Conservation (phyloP, 306 rosid genomes). For the Dalbergia cochinchinensis region DNA sequence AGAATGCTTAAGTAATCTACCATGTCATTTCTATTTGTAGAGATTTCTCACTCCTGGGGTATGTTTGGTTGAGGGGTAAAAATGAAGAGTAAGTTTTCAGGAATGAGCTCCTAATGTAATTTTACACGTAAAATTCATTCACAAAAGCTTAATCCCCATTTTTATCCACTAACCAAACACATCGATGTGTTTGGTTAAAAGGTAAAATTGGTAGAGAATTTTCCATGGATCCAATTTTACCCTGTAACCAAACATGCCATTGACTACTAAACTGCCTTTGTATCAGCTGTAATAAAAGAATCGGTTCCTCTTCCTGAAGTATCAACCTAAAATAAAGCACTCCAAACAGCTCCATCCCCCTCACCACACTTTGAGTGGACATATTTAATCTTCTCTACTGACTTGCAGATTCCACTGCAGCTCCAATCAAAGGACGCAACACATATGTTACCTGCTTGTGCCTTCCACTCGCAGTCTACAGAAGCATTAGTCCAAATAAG, state of each 20-base stretch:
- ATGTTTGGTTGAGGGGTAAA: too few species aligned
- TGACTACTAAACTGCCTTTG: slow-evolving; percentile 24
- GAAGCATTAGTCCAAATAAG: slow-evolving; percentile 32
- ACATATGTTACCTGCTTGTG: slow-evolving; percentile 90
- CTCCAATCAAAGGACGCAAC: slow-evolving; percentile 98
- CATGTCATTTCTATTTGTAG: slow-evolving; percentile 36
- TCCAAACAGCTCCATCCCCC: slow-evolving; percentile 92
- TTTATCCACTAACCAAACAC: too few species aligned
- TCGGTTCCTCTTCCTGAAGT: slow-evolving; percentile 5
- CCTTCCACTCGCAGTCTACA: slow-evolving; percentile 98
- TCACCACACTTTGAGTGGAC: slow-evolving; percentile 97
- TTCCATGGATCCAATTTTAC: too few species aligned
- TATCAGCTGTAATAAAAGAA: slow-evolving; percentile 31
- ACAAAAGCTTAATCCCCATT: too few species aligned
- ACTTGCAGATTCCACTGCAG: slow-evolving; percentile 98
- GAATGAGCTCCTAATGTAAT: too few species aligned
- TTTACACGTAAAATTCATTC: too few species aligned
- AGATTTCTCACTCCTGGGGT: slow-evolving; percentile 29
- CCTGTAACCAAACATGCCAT: background rate
- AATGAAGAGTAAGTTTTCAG: too few species aligned
- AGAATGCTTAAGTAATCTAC: slow-evolving; percentile 8
- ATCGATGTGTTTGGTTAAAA: too few species aligned
- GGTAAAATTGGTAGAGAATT: too few species aligned
- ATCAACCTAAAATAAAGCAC: slow-evolving; percentile 61
- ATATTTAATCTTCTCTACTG: slow-evolving; percentile 90